Evolutionary conservation across 2,329 filamentous ascomycete species (phyloP).

Genomic region (Botrytis medusae): DNA sequence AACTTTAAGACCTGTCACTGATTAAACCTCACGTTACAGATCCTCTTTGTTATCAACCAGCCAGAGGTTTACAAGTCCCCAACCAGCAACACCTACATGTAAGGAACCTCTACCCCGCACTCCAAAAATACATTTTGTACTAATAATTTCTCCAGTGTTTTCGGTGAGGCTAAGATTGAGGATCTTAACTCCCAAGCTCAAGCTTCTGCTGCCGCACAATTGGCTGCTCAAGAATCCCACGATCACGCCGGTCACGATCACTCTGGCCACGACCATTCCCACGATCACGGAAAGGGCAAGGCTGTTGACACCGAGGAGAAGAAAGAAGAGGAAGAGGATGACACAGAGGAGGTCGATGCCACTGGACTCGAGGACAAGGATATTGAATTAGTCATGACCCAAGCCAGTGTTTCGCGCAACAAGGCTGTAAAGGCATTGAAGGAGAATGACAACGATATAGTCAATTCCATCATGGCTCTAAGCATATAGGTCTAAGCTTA

Average conservation of each 20-base stretch:
- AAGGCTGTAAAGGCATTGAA: constrained; percentile 98
- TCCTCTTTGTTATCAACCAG: constrained; percentile 99
- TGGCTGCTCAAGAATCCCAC: constrained; percentile 67
- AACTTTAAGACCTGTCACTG: constrained; percentile 22
- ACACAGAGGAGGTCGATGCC: constrained; percentile 94
- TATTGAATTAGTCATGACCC: constrained; percentile 98
- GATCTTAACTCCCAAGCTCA: constrained; percentile 98
- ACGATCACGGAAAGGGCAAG: constrained; percentile 57
- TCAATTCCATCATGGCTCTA: constrained; percentile 99
- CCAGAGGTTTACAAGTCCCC: constrained; percentile 99
- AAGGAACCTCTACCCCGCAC: constrained; percentile 46
- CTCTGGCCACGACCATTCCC: constrained; percentile 65
- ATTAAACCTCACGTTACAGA: constrained; percentile 53
- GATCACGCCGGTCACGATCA: constrained; percentile 53
- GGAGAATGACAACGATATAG: constrained; percentile 99
- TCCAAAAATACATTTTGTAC: constrained; percentile 19
- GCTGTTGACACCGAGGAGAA: constrained; percentile 65
- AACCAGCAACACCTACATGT: constrained; percentile 99
- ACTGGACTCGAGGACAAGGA: constrained; percentile 97
- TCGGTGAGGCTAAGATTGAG: constrained; percentile 99
- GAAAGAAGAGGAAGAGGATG: constrained; percentile 78
- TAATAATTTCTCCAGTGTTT: constrained; percentile 65
- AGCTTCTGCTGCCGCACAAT: constrained; percentile 91
- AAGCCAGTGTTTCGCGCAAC: constrained; percentile 94
- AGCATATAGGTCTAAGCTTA: constrained; percentile 60